Evolutionary conservation across 192 early-diverging fungal species (phyloP).

Genomic region (Lobosporangium transversale): DNA sequence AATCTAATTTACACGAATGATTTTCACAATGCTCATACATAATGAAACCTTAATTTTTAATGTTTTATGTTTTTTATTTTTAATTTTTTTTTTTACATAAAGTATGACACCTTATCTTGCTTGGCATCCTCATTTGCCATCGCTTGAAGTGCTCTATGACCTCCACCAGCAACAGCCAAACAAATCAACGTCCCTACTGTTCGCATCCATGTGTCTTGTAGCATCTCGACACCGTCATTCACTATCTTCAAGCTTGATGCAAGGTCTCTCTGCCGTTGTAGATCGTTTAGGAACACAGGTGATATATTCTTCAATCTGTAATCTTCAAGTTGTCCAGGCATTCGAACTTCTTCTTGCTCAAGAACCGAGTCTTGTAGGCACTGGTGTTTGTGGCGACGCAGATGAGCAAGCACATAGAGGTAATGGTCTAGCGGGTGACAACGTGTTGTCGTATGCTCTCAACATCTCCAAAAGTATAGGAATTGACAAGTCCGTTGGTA

Average conservation of each 20-base stretch:
- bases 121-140: slow-evolving; percentile 34
- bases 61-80: too few relatives aligned
- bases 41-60: too few relatives aligned
- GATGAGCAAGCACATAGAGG: slow-evolving; percentile 18
- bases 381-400: slow-evolving; percentile 2
- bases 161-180: slow-evolving; percentile 1
- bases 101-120: slow-evolving; percentile 24
- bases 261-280: slow-evolving; percentile 15
- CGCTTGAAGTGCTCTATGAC: slow-evolving; percentile 17
- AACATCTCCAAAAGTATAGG: slow-evolving; percentile 13
- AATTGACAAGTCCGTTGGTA: slow-evolving; percentile 18
- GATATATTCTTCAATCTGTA: slow-evolving; percentile 10
- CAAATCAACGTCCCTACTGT: slow-evolving; percentile 14
- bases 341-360: slow-evolving; percentile 35
- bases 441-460: slow-evolving; percentile 8
- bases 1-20: not conserved
- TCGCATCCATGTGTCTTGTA: slow-evolving; percentile 27
- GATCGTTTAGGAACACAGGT: slow-evolving; percentile 24
- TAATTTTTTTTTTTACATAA: not conserved
- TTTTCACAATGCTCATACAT: not conserved
- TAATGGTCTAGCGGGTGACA: slow-evolving; percentile 19
- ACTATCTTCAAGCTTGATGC: slow-evolving; percentile 15
- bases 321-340: slow-evolving; percentile 20
- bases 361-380: slow-evolving; percentile 33
- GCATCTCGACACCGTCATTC: slow-evolving; percentile 28